Evolutionary conservation across 768 basidiomycete genomes (phyloP).

Genomic region (Filobasidium wieringae): DNA sequence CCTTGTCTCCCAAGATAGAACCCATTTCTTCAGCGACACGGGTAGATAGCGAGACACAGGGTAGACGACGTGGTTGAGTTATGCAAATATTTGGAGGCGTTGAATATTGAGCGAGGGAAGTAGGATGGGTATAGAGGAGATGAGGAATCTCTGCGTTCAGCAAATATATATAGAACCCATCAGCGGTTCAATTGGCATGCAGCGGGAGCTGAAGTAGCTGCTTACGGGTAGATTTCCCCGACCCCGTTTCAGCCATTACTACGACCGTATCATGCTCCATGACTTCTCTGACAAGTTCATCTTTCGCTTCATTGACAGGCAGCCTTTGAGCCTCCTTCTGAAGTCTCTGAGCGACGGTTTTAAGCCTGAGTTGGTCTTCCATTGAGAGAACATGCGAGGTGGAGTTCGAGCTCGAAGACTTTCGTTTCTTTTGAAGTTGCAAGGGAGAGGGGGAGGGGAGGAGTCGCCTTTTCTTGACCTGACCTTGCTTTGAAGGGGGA

Average conservation of each 20-base stretch:
- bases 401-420: too few relatives aligned
- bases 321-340: constrained; percentile 22
- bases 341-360: constrained; percentile 26
- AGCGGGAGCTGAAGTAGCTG: not conserved
- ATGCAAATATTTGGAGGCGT: constrained; percentile 25
- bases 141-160: constrained; percentile 34
- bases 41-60: constrained; percentile 29
- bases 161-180: not conserved
- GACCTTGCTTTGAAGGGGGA: too few relatives aligned
- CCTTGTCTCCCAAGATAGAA: constrained; percentile 25
- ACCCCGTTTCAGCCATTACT: constrained; percentile 37
- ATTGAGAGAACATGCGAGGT: too few relatives aligned
- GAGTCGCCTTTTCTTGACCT: too few relatives aligned
- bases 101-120: constrained; percentile 7
- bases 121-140: constrained; percentile 24
- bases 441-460: too few relatives aligned
- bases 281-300: constrained; percentile 28
- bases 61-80: constrained; percentile 35
- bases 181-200: not conserved
- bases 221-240: constrained; percentile 34
- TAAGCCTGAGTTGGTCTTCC: too few relatives aligned
- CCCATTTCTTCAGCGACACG: constrained; percentile 36
- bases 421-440: too few relatives aligned
- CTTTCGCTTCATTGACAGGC: constrained; percentile 35
- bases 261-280: constrained; percentile 34